Percentiles rank a stretch among this genome's conserved stretches.
Conservation (phyloP, 805 yeast genomes). For the Metschnikowia reukaufii region DNA sequence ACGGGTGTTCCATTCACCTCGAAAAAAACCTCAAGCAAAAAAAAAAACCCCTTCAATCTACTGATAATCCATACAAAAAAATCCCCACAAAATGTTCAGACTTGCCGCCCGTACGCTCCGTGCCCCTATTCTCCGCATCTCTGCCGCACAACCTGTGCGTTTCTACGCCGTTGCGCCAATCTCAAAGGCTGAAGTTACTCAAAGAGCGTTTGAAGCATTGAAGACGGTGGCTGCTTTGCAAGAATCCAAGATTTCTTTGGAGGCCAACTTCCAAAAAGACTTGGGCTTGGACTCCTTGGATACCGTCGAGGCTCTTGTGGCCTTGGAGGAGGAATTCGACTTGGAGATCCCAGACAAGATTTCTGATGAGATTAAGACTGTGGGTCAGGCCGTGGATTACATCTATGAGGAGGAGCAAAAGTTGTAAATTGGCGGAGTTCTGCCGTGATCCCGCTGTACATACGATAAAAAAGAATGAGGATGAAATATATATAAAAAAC, state of each 20-base stretch:
- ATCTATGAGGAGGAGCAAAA: constrained; percentile 63
- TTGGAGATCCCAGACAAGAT: constrained; percentile 85
- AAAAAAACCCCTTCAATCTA: background rate
- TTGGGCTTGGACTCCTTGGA: constrained; percentile 92
- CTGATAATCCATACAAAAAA: background rate
- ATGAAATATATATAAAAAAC: background rate
- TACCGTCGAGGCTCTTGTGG: constrained; percentile 93
- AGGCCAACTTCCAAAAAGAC: constrained; percentile 63
- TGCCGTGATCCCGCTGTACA: constrained; percentile 13
- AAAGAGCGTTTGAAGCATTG: constrained; percentile 80
- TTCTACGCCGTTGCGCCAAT: constrained; percentile 66
- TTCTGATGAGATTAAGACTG: constrained; percentile 91
- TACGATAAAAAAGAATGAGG: constrained; percentile 5
- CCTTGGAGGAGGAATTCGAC: constrained; percentile 77
- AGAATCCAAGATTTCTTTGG: constrained; percentile 43
- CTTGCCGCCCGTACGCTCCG: constrained; percentile 49
- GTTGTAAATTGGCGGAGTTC: constrained; percentile 23
- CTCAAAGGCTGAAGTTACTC: constrained; percentile 74
- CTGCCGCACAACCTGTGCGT: constrained; percentile 36
- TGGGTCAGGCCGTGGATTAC: constrained; percentile 89
- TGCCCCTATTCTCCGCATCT: constrained; percentile 34
- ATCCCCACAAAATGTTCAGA: constrained; percentile 46
- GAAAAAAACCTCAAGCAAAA: background rate
- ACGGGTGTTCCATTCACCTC: too few relatives aligned
- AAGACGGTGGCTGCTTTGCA: constrained; percentile 50